These are phyloP conservation scores for Rhizopus delemar DNA, from an alignment of 371 early-diverging fungal genomes.

Conservation along the genomic window DNA sequence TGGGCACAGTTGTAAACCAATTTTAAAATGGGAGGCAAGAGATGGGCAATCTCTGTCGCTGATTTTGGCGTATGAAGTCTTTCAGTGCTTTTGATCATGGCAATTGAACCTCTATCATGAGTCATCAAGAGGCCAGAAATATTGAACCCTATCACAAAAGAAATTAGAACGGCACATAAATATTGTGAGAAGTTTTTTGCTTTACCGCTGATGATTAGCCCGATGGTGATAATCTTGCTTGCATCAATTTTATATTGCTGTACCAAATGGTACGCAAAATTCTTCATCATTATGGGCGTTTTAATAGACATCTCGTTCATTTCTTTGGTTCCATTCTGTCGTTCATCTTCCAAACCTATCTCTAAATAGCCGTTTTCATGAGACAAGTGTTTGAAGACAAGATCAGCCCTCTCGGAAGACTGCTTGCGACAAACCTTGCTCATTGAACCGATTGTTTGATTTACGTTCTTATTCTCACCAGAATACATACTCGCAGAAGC, in stretches of 20 bases:
- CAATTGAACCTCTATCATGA: slow-evolving; percentile 12
- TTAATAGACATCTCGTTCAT: slow-evolving; percentile 17
- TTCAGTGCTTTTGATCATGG: slow-evolving; percentile 9
- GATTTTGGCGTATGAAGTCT: slow-evolving; percentile 23
- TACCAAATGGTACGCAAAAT: slow-evolving; percentile 15
- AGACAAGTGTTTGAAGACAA: slow-evolving; percentile 19
- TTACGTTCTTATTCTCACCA: slow-evolving; percentile 11
- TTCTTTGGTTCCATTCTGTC: slow-evolving; percentile 20
- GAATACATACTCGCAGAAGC: slow-evolving; percentile 12
- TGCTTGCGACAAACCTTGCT: slow-evolving; percentile 13
- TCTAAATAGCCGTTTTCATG: slow-evolving; percentile 22
- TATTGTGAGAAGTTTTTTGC: slow-evolving; percentile 17
- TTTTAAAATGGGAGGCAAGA: slow-evolving; percentile 22
- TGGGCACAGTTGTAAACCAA: slow-evolving; percentile 13
- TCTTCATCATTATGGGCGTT: slow-evolving; percentile 22
- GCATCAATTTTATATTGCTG: slow-evolving; percentile 17
- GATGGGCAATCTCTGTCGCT: slow-evolving; percentile 8
- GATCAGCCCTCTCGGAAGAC: slow-evolving; percentile 18
- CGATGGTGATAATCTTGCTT: slow-evolving; percentile 18
- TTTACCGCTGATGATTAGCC: slow-evolving; percentile 19
- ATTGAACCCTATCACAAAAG: slow-evolving; percentile 19
- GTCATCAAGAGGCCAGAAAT: slow-evolving; percentile 12
- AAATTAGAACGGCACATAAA: slow-evolving; percentile 18
- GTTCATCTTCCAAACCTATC: slow-evolving; percentile 16
- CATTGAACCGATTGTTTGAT: slow-evolving; percentile 18